Percentiles rank a stretch among this genome's conserved stretches.
These are phyloP conservation scores for Salvia sclarea DNA, from an alignment of 305 asterid species.

Conservation along the genomic window DNA sequence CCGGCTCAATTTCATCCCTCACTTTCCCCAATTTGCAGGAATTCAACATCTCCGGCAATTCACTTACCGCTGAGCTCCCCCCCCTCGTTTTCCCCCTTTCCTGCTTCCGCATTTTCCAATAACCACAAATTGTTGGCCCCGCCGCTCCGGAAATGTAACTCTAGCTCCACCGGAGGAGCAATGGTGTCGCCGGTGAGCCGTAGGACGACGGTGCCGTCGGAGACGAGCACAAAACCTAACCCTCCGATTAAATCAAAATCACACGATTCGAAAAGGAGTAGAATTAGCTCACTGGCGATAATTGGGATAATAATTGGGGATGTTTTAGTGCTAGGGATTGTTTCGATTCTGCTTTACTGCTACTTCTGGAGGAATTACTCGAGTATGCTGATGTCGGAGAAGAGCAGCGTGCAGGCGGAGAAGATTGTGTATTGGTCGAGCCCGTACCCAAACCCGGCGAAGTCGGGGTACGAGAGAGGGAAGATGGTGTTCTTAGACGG, in stretches of 20 bases:
- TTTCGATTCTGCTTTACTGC: constrained; percentile 62
- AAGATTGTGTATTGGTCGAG: constrained; percentile 81
- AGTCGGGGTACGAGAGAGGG: constrained; percentile 60
- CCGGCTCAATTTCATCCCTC: constrained; percentile 59
- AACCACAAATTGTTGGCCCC: constrained; percentile 57
- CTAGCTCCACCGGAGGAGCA: constrained; percentile 66
- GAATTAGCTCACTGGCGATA: constrained; percentile 55
- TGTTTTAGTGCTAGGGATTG: constrained; percentile 54
- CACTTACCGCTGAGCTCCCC: constrained; percentile 59
- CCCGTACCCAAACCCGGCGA: constrained; percentile 61
- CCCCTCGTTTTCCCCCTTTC: constrained; percentile 52
- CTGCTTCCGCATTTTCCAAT: constrained; percentile 49
- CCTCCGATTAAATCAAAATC: constrained; percentile 42
- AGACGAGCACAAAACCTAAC: constrained; percentile 57
- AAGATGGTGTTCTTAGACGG: constrained; percentile 85
- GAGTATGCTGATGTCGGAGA: constrained; percentile 33
- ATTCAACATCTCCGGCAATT: constrained; percentile 72
- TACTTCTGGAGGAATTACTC: constrained; percentile 54
- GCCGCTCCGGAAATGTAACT: constrained; percentile 56
- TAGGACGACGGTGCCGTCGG: constrained; percentile 44
- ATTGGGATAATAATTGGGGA: constrained; percentile 69
- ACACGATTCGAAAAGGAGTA: constrained; percentile 34
- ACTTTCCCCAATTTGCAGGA: constrained; percentile 55
- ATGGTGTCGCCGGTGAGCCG: constrained; percentile 62
- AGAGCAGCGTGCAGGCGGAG: constrained; percentile 46